Conservation (phyloP, 441 rosid species). For the Mallotus repandus region DNA sequence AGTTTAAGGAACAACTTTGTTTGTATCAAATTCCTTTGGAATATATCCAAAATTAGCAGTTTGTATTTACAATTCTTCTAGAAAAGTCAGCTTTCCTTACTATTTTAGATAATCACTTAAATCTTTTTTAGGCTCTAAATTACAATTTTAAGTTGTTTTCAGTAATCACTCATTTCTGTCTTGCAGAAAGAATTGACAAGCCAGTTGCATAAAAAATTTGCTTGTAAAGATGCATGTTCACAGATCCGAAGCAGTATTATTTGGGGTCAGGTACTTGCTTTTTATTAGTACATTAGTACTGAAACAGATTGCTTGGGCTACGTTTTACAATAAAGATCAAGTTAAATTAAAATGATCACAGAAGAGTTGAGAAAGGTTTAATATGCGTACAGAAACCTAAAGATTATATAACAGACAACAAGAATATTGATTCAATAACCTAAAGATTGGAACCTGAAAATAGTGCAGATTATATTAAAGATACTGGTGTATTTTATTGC, state of each 20-base stretch:
- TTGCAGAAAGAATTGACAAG: not conserved
- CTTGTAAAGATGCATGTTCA: too few species aligned
- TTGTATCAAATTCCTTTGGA: not conserved
- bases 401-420: not conserved
- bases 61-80: too few species aligned
- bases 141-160: not conserved
- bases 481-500: not conserved
- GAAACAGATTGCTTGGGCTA: too few species aligned
- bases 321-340: too few species aligned
- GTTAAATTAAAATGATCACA: too few species aligned
- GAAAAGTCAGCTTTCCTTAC: too few species aligned
- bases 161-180: not conserved
- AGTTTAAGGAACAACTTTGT: slow-evolving; percentile 14
- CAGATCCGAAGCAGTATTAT: too few species aligned
- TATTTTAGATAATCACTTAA: too few species aligned
- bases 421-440: not conserved
- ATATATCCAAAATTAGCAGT: slow-evolving; percentile 12
- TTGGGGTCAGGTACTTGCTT: too few species aligned
- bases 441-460: slow-evolving; percentile 6
- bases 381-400: too few species aligned
- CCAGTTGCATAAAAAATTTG: not conserved
- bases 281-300: too few species aligned
- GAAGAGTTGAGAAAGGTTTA: not conserved
- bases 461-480: not conserved
- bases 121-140: too few species aligned